Evolutionary conservation across 2,329 filamentous ascomycete species (phyloP), one percentile per base, ranked within the genome.

Genomic region (Colletotrichum filicis): DNA sequence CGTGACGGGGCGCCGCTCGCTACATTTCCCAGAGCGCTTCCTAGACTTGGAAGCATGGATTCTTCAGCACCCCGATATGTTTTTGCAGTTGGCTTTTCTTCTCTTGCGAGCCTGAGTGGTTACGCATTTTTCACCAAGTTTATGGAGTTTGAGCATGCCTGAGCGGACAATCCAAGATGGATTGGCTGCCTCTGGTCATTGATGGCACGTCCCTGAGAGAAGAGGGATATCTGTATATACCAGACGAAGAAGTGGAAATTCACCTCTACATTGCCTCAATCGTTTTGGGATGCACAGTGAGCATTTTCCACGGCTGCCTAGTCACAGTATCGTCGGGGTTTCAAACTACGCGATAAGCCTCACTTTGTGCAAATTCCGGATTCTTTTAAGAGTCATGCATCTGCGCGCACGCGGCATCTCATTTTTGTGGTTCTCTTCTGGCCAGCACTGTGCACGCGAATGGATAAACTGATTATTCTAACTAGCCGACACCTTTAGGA

Each of bases 191-290:
- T 66, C 14, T 58, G 71, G 60, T 49, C 26, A 57, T 28, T 57
- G 26, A 64, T 55, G 61, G 19, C 28, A 63, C 37, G 32, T 35
- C 59, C 55, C 37, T 32, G 26, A 42, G 60, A 60, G 53, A 28
- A 57, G 14, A 42, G 67, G 22, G 67, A 19, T 46, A 49, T 71
- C 55, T 70, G 71, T 73, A 73, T 62, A 58, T 73, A 73, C 24
- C 66, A 73, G 67, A 53, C 26, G 56, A 66, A 52, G 61, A 28
- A 61, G 49, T 66, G 56, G 56, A 73, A 73, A 68, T 73, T 66
- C 66, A 70, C 59, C 32, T 70, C 46, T 63, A 46, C 53, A 61
- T 72, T 16, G 28, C 56, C 66, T 32, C 22, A 37, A 66, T 26
- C 24, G n/a, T 49, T 49, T 52, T 35, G 53, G n/a, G 32, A 16